These are phyloP conservation scores for Tulasnella sp. DNA, from an alignment of 768 basidiomycete genomes.

Conservation along the genomic window DNA sequence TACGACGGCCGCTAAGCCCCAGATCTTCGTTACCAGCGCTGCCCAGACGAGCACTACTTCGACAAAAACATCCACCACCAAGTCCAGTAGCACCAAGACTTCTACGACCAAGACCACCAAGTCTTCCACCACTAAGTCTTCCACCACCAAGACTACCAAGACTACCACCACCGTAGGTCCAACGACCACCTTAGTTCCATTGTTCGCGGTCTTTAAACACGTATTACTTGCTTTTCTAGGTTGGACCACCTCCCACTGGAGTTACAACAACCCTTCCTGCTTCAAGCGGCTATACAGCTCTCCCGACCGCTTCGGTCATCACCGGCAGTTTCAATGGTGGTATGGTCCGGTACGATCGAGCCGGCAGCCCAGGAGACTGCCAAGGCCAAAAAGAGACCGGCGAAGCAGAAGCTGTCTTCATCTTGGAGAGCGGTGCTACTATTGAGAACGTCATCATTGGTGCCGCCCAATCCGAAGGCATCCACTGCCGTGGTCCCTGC, in stretches of 20 bases:
- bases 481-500: constrained; percentile 24
- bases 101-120: constrained; percentile 12
- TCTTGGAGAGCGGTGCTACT: background rate
- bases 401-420: constrained; percentile 3
- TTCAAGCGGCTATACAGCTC: constrained; percentile 32
- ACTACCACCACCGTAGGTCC: constrained; percentile 10
- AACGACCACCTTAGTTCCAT: background rate
- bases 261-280: constrained; percentile 30
- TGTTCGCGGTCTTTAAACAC: background rate
- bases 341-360: constrained; percentile 25
- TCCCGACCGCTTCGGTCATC: constrained; percentile 34
- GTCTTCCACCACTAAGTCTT: background rate
- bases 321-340: constrained; percentile 33
- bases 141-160: constrained; percentile 22
- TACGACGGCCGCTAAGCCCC: background rate
- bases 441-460: constrained; percentile 18
- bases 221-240: background rate
- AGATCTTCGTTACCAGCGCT: background rate
- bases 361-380: background rate
- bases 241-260: constrained; percentile 15
- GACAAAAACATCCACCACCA: constrained; percentile 19
- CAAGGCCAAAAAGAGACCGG: background rate
- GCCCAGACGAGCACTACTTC: background rate
- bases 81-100: background rate
- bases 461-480: constrained; percentile 30